Base-by-base conservation (phyloP, 2,329 filamentous ascomycete species). In the Knufia fluminis region DNA sequence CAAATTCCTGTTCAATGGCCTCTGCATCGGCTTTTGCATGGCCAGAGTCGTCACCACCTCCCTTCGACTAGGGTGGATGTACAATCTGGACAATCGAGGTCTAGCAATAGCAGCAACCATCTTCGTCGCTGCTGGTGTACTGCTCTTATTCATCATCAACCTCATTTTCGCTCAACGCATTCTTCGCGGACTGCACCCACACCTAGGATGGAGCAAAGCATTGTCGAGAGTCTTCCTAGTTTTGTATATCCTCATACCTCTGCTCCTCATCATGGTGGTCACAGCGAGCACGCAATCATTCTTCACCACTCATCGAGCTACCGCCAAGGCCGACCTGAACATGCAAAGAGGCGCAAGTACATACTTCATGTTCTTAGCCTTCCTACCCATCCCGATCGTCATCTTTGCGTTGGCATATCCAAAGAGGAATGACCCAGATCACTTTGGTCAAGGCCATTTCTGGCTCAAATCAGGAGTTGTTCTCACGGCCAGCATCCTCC, bases 71-170 rank as follows among this genome's bases (percentile, higher is more conserved):
- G 71, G 64, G n/a, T 78, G 74, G 74, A 79, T 82, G 4, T 66
- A 61, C 24, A 57, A 64, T 49, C 65, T 57, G 47, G 58, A 43
- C 8, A 73, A 76, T 52, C 58, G 74, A 33, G 60, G 59, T 4
- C 61, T 80, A 3, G 74, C 70, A 1, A 75, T 80, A 43, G 75
- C 76, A 0, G 78, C 85, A 3, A 72, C 73, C 54, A 77, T 91
- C 60, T 82, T 92, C 59, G 77, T 86, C 52, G 79, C 82, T 41
- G 82, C 84, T 0, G 87, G 86, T 39, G 79, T 89, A n/a, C 63
- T 94, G 26, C 65, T 94, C 4, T 69, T 94, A 22, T 91, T 86
- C 65, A 68, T 91, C 60, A 71, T 88, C 65, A 92, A 94, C 67
- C 68, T 94, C 35, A 68, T 92, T 59, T 85, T 90, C 61, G 68